A percentile compares a stretch with the other conserved stretches of the same genome.
Conservation (phyloP, 73 alveolate species). For the Paramecium primaurelia region DNA sequence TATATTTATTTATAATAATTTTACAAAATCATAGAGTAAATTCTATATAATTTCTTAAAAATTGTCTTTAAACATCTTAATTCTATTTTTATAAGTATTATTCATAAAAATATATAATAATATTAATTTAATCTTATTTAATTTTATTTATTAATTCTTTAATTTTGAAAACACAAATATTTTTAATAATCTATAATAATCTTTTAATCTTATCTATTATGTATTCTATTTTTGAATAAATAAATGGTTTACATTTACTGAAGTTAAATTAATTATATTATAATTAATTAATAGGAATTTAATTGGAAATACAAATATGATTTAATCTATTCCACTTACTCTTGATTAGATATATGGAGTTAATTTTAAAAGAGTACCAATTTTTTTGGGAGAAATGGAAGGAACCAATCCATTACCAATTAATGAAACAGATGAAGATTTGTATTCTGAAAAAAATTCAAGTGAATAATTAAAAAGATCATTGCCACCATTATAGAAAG, state of each 20-base stretch:
- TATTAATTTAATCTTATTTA: background rate
- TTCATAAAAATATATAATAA: too few relatives aligned
- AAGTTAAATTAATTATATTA: background rate
- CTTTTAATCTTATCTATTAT: too few relatives aligned
- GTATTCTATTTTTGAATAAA: too few relatives aligned
- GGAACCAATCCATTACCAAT: constrained; percentile 26
- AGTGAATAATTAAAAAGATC: constrained; percentile 22
- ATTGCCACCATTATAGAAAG: constrained; percentile 27
- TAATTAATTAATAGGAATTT: background rate
- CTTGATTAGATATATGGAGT: constrained; percentile 21
- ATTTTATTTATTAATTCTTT: background rate
- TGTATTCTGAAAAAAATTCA: background rate
- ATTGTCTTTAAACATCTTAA: background rate
- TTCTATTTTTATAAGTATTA: too few relatives aligned
- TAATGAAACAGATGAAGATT: constrained; percentile 33
- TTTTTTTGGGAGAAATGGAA: constrained; percentile 13
- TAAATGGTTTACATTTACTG: background rate
- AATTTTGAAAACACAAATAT: too few relatives aligned
- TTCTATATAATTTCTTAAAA: constrained; percentile 14
- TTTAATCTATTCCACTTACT: constrained; percentile 5
- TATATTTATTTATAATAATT: too few relatives aligned
- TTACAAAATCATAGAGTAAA: background rate
- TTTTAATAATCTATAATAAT: too few relatives aligned
- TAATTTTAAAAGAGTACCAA: background rate
- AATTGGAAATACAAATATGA: background rate